These are phyloP conservation scores for Begonia masoniana DNA, from an alignment of 306 rosid genomes.

Conservation along the genomic window DNA sequence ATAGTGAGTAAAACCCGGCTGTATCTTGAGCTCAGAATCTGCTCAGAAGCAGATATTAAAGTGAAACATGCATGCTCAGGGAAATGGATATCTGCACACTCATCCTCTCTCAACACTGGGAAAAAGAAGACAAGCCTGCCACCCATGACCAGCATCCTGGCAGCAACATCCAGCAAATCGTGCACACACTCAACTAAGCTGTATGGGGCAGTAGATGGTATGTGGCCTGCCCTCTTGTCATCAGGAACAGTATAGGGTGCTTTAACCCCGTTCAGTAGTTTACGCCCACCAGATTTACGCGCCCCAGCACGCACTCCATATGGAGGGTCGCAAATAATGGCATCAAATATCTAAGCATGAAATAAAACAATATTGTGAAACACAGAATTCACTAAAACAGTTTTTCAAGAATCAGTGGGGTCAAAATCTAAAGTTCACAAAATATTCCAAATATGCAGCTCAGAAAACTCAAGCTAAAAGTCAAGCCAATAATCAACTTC, in stretches of 20 bases:
- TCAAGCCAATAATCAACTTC: no score
- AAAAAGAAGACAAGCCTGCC: slow-evolving; percentile 94
- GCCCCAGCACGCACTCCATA: slow-evolving; percentile 99
- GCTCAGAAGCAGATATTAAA: slow-evolving; percentile 58
- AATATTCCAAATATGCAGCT: no score
- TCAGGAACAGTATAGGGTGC: slow-evolving; percentile 75
- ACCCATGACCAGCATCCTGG: slow-evolving; percentile 59
- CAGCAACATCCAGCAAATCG: slow-evolving; percentile 88
- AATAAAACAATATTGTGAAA: slow-evolving; percentile 2
- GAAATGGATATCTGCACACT: slow-evolving; percentile 31
- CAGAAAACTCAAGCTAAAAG: no score
- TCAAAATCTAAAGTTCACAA: no score
- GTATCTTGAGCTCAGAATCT: slow-evolving; percentile 84
- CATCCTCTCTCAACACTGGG: slow-evolving; percentile 85
- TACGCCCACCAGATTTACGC: slow-evolving; percentile 94
- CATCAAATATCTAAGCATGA: slow-evolving; percentile 56
- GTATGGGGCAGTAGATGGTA: slow-evolving; percentile 90
- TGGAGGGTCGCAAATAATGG: slow-evolving; percentile 97
- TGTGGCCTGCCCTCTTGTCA: slow-evolving; percentile 81
- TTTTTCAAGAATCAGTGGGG: no score
- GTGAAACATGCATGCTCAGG: slow-evolving; percentile 76
- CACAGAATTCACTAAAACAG: background rate
- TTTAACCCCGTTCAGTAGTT: slow-evolving; percentile 69
- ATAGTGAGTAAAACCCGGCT: slow-evolving; percentile 78
- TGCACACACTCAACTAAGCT: slow-evolving; percentile 89